A percentile compares a stretch with the other conserved stretches of the same genome.
Conservation (phyloP, 2,329 filamentous ascomycete species). For the Orbilia javanica region DNA sequence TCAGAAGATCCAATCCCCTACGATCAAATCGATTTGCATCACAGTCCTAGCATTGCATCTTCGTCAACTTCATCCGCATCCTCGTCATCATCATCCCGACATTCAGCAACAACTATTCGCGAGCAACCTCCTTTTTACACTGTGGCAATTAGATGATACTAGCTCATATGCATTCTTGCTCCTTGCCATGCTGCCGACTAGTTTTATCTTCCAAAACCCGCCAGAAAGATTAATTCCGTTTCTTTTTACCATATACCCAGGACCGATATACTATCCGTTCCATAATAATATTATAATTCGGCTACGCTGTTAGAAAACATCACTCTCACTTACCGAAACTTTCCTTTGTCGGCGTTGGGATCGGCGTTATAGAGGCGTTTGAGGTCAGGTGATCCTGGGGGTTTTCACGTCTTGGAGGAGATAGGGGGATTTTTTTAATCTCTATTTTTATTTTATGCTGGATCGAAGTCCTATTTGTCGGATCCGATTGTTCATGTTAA, state of each 20-base stretch:
- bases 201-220: too few species aligned
- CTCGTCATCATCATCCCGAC: constrained; percentile 22
- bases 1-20: constrained; percentile 45
- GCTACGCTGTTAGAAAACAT: constrained; percentile 5
- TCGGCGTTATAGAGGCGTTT: constrained; percentile 53
- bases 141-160: constrained; percentile 31
- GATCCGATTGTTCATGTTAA: background rate
- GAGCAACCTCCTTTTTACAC: constrained; percentile 54
- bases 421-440: too few species aligned
- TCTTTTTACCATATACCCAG: constrained; percentile 27
- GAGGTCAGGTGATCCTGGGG: constrained; percentile 4
- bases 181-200: too few species aligned
- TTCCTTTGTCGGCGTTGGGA: constrained; percentile 33
- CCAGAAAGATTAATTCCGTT: background rate
- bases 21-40: constrained; percentile 49
- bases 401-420: background rate
- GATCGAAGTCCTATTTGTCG: background rate
- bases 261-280: constrained; percentile 25
- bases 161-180: too few species aligned
- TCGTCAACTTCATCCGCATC: constrained; percentile 48
- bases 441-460: background rate
- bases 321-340: constrained; percentile 9
- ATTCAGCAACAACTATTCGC: constrained; percentile 25
- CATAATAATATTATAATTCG: constrained; percentile 40
- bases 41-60: constrained; percentile 36